Evolutionary conservation across 768 basidiomycete genomes (phyloP).

Genomic region (Lentinula aciculospora): DNA sequence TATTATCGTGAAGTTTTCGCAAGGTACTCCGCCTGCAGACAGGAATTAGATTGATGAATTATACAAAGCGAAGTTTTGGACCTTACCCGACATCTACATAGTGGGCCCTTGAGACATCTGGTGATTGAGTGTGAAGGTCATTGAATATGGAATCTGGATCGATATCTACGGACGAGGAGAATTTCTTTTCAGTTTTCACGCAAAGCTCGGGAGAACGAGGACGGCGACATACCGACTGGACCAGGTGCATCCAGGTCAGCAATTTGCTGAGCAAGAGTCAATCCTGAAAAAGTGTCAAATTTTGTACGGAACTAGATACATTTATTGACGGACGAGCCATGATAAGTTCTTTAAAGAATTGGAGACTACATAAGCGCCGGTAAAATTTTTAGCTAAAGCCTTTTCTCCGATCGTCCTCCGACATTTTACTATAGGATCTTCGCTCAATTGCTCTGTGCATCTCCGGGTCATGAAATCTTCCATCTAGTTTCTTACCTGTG

Average conservation of each 20-base stretch:
- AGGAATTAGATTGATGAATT: not conserved
- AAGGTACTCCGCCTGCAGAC: constrained; percentile 58
- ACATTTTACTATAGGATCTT: not conserved
- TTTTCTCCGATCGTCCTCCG: not conserved
- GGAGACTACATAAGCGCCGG: not conserved
- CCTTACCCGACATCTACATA: constrained; percentile 83
- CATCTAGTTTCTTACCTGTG: not conserved
- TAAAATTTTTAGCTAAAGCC: not conserved
- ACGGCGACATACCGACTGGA: constrained; percentile 46
- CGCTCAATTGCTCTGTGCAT: too few species aligned
- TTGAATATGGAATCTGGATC: constrained; percentile 73
- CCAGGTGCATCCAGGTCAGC: constrained; percentile 70
- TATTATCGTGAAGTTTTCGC: constrained; percentile 56
- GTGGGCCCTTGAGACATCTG: constrained; percentile 53
- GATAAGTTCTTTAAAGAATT: not conserved
- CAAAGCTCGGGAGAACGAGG: not conserved
- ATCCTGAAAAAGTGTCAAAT: constrained; percentile 2
- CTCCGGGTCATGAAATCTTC: not conserved
- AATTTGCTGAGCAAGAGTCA: constrained; percentile 76
- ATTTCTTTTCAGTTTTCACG: constrained; percentile 7
- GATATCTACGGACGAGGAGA: constrained; percentile 39
- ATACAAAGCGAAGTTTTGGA: not conserved
- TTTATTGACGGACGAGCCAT: not conserved
- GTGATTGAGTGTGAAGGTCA: constrained; percentile 31
- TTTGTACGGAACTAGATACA: not conserved